A percentile compares a stretch with the other conserved stretches of the same genome.
Evolutionary conservation across 768 basidiomycete species (phyloP).

Genomic region (Filobasidium wieringae): DNA sequence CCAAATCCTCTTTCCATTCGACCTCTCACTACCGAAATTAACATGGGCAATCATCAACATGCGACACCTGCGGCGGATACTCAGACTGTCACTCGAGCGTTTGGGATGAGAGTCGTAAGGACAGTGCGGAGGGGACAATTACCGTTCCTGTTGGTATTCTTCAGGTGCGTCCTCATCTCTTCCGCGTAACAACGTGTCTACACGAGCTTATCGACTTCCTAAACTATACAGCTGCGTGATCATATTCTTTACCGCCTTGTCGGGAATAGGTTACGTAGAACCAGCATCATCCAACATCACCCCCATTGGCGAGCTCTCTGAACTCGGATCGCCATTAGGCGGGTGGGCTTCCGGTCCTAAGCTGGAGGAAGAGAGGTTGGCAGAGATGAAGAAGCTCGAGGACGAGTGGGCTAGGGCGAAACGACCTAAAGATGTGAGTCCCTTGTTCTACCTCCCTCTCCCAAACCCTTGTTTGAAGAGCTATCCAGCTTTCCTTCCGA

Average conservation of each 20-base stretch:
- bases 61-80: no score
- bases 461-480: not conserved
- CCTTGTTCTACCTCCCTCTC: not conserved
- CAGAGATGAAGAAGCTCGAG: slow-evolving; percentile 30
- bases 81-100: slow-evolving; percentile 20
- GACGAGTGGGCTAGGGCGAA: slow-evolving; percentile 28
- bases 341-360: no score
- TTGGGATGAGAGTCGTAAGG: slow-evolving; percentile 21
- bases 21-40: no score
- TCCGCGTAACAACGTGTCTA: not conserved
- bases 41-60: no score
- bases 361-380: slow-evolving; percentile 11
- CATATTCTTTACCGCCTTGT: slow-evolving; percentile 34
- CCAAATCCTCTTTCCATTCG: no score
- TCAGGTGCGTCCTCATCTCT: slow-evolving; percentile 22
- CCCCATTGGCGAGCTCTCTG: no score
- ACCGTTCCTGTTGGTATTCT: slow-evolving; percentile 32
- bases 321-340: no score
- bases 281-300: not conserved
- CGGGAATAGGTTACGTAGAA: slow-evolving; percentile 32
- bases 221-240: slow-evolving; percentile 24
- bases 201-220: not conserved
- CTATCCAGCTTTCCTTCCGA: not conserved
- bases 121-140: slow-evolving; percentile 29
- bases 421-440: slow-evolving; percentile 36